Base-by-base conservation (phyloP, 2,329 filamentous ascomycete species). In the Metarhizium guizhouense region DNA sequence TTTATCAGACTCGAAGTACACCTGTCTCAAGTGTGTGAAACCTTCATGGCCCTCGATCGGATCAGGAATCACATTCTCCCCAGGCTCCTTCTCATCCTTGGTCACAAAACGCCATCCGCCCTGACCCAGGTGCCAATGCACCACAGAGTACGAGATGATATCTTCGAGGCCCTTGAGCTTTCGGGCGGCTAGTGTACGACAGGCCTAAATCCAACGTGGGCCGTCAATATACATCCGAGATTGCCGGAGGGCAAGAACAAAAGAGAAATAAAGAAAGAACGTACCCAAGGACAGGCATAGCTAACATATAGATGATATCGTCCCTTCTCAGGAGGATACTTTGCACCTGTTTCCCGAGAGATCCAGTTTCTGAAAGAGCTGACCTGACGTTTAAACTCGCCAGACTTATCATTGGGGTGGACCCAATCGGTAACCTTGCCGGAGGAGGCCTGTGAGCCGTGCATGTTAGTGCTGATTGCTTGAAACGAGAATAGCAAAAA, bases 281-380 rank as follows among this genome's bases (percentile, higher is more conserved):
- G 54, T 63, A 77, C 86, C 92, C 92, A 96, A 4, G 92, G 92
- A 72, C 92, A 96, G 6, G 92, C 92, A 72, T 95, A 96, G 65
- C 87, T 93, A 62, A 96, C 87, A 68, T 93, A 99, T 64, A 99
- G 83, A 73, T 99, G 94, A 70, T 99, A 99, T 55, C 94, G 82
- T 54, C 82, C 90, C 73, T 89, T 90, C 74, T 97, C 93, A 1
- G 90, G 82, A 5, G 90, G 88, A 63, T 91, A 96, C 69, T 85
- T 74, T 5, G 89, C 86, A 47, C 82, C 85, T 1, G 83, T 72
- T 63, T 89, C 82, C 59, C 79, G 82, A 36, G 87, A 90, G 70
- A 96, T 88, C 71, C 77, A 88, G 70, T 87, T 83, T 57, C 94
- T 85, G 74, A 97, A 97, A 55, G 84, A 80, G 58, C 89, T 94